Conservation (phyloP, 225 moss, liverwort and hornwort genomes). For the Marchantia polymorpha region DNA sequence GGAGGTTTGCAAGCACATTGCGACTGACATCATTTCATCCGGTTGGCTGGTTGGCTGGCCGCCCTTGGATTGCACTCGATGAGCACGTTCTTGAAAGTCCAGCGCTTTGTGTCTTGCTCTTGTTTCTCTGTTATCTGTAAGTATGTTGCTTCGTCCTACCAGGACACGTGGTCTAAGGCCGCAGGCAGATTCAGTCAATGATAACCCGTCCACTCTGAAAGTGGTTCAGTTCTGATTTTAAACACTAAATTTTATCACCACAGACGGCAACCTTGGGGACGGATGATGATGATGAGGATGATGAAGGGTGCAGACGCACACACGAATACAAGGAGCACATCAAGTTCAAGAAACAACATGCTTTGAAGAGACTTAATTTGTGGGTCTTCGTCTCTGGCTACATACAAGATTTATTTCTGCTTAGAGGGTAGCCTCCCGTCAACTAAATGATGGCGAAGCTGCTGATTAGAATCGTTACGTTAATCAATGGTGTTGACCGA, state of each 20-base stretch:
- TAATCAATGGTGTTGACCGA: neutral
- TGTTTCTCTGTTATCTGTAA: neutral
- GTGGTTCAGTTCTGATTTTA: neutral
- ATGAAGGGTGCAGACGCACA: neutral
- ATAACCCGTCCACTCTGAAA: neutral
- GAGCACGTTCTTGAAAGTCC: neutral
- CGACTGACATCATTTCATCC: neutral
- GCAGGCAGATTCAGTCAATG: neutral
- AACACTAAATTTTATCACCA: neutral
- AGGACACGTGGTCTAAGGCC: neutral
- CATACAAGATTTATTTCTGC: neutral
- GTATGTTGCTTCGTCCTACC: neutral
- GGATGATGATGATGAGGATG: neutral
- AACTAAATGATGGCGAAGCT: neutral
- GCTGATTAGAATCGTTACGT: neutral
- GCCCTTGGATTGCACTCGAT: neutral
- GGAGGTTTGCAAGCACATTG: neutral
- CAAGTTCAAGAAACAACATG: constrained; percentile 3
- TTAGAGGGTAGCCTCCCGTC: neutral
- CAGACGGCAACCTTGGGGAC: neutral
- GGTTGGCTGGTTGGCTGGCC: neutral
- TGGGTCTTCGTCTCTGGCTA: neutral
- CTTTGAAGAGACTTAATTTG: neutral
- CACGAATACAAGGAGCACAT: constrained; percentile 3
- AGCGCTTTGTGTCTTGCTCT: neutral